Percentiles rank a stretch among this genome's conserved stretches.
phyloP scores from a whole-genome alignment of 116 monocot genomes.

The Phalaenopsis hybrid region DNA sequence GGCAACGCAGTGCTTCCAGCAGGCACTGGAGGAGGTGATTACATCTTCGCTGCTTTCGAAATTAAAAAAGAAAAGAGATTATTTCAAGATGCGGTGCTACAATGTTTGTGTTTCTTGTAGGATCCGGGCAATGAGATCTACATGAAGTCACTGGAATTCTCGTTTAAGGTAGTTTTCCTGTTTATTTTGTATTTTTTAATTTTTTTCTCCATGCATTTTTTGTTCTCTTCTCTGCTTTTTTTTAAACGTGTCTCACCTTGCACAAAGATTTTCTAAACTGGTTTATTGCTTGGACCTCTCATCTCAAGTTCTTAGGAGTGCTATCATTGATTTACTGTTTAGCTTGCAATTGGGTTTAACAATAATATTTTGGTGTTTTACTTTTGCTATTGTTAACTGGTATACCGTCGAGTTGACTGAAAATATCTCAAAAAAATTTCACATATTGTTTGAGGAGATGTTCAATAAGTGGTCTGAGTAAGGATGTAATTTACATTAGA shows the following conservation, averaged over 20 bases:
- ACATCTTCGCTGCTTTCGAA: background rate
- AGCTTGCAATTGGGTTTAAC: background rate
- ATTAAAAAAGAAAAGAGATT: background rate
- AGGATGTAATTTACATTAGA: too few species aligned
- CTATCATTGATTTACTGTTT: background rate
- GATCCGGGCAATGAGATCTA: slow-evolving; percentile 20
- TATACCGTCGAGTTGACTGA: background rate
- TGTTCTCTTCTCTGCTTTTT: background rate
- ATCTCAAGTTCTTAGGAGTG: background rate
- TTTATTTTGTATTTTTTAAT: too few species aligned
- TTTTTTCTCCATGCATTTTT: background rate
- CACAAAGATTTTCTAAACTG: background rate
- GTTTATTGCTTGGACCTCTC: background rate
- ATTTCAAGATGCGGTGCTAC: background rate
- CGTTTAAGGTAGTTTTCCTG: slow-evolving; percentile 8
- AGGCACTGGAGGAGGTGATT: slow-evolving; percentile 45
- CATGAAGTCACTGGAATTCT: slow-evolving; percentile 14
- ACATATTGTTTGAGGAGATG: background rate
- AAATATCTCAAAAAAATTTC: background rate
- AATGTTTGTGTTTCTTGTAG: slow-evolving; percentile 5
- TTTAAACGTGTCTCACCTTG: background rate
- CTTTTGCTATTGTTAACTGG: background rate
- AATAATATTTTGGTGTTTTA: background rate
- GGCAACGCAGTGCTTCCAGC: slow-evolving; percentile 43
- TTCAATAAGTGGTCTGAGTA: background rate